phyloP scores from a whole-genome alignment of 2,329 filamentous ascomycete genomes.

The Pestalotiopsis sp. region DNA sequence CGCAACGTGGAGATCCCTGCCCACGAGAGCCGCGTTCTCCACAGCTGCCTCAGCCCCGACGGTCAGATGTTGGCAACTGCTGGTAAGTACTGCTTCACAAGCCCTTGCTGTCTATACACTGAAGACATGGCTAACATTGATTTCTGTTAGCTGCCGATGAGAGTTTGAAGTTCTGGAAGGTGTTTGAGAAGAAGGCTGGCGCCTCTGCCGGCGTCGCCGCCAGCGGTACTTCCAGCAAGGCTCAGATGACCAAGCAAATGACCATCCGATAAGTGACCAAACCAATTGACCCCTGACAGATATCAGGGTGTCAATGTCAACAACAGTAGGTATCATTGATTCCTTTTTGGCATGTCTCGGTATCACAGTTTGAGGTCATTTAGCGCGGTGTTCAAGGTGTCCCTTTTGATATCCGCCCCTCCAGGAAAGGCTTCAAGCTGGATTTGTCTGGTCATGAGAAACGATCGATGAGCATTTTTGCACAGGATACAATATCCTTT shows the following conservation, averaged over 20 bases:
- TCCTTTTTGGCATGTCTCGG: slow-evolving; percentile 16
- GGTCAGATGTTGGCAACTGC: slow-evolving; percentile 98
- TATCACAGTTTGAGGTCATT: slow-evolving; percentile 14
- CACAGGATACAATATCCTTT: background rate
- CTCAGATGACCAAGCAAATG: slow-evolving; percentile 90
- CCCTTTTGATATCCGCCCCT: slow-evolving; percentile 7
- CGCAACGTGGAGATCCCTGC: slow-evolving; percentile 98
- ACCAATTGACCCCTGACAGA: background rate
- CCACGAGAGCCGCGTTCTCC: slow-evolving; percentile 93
- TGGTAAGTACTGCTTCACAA: slow-evolving; percentile 46
- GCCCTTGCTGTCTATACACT: background rate
- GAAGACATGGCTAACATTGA: background rate
- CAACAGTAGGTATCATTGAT: slow-evolving; percentile 16
- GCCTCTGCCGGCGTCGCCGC: slow-evolving; percentile 63
- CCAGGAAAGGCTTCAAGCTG: background rate
- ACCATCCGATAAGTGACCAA: slow-evolving; percentile 69
- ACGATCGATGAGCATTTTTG: background rate
- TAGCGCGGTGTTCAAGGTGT: slow-evolving; percentile 14
- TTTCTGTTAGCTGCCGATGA: slow-evolving; percentile 78
- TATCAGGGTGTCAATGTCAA: slow-evolving; percentile 12
- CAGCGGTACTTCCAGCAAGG: slow-evolving; percentile 72
- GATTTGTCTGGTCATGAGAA: slow-evolving; percentile 13
- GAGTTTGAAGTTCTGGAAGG: slow-evolving; percentile 99
- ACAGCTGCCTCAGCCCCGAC: slow-evolving; percentile 95
- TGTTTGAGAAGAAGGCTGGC: slow-evolving; percentile 97